Base-by-base conservation (phyloP, 2,329 filamentous ascomycete species). In the Botrytis aclada region DNA sequence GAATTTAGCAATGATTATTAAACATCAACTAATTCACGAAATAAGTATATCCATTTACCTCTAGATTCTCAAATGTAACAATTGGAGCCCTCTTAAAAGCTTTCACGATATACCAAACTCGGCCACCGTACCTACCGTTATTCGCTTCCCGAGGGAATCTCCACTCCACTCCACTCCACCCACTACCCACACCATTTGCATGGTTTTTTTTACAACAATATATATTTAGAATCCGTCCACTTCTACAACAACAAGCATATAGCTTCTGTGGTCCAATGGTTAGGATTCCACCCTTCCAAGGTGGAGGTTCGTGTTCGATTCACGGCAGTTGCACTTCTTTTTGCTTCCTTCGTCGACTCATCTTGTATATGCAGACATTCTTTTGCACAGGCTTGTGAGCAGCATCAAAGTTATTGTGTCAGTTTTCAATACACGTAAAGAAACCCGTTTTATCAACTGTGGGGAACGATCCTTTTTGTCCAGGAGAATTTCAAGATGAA, bases 191-290 rank as follows among this genome's bases (percentile, higher is more conserved):
- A n/a, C 16, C 2, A 12, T 25, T 2, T 6, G 22, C 7, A 37
- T 37, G 0, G n/a, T n/a, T 10, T 6, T 18, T 37, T n/a, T 1
- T 1, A 3, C 5, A 0, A n/a, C 12, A 7, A 37, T 54, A 54
- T 39, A 39, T 12, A 37, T 14, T 37, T 0, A 20, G 4, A 6
- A 3, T 4, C 25, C 4, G 3, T 1, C 0, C 0, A 0, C 0
- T 1, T 3, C 0, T 5, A 1, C 22, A 56, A 1, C 47, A 67
- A 67, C 1, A 41, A 67, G 2, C 2, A 14, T 4, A 66, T 3
- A 29, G 65, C 65, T 69, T 69, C 65, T 56, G 39, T 56, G 65
- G 65, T 69, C 65, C 65, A 69, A 56, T 69, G 47, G 65, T 69
- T 41, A 56, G 34, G 37, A 69, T 69, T 69, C 47, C 47, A 56